These are phyloP conservation scores for Pythium pectinolyticum DNA, from an alignment of 352 stramenopile genomes.

Conservation along the genomic window DNA sequence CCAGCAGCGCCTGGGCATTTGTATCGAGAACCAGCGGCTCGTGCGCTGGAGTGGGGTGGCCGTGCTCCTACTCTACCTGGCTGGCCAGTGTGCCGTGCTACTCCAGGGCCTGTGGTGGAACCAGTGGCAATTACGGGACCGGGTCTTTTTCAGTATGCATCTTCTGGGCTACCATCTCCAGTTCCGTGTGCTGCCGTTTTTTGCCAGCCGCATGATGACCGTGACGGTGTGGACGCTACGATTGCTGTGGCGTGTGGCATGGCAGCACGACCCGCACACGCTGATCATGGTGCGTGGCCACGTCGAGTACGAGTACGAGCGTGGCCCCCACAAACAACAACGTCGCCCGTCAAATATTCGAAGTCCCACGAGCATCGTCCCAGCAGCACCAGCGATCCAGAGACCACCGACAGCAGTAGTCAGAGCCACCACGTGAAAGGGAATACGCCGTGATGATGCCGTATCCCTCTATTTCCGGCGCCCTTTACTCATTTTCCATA, in stretches of 20 bases:
- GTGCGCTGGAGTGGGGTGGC: not conserved
- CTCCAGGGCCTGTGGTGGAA: not conserved
- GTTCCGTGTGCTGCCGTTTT: constrained; percentile 24
- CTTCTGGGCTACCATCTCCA: constrained; percentile 3
- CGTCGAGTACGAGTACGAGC: constrained; percentile 23
- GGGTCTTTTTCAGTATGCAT: not conserved
- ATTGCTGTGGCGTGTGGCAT: constrained; percentile 20
- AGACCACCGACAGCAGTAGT: no score
- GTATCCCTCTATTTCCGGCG: no score
- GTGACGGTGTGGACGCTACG: constrained; percentile 26
- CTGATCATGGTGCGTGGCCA: constrained; percentile 25
- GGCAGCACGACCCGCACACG: not conserved
- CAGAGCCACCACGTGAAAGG: no score
- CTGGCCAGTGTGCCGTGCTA: not conserved
- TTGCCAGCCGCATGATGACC: constrained; percentile 20
- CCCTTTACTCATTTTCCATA: no score
- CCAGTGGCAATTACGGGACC: not conserved
- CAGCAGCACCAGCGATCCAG: no score
- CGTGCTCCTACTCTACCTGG: constrained; percentile 1
- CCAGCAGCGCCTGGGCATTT: constrained; percentile 6
- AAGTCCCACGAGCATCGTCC: not conserved
- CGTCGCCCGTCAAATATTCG: not conserved
- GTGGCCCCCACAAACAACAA: no score
- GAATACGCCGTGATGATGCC: no score
- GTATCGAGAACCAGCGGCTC: no score